Conservation (phyloP, 139 green algal genomes). For the Marvania coccoides region DNA sequence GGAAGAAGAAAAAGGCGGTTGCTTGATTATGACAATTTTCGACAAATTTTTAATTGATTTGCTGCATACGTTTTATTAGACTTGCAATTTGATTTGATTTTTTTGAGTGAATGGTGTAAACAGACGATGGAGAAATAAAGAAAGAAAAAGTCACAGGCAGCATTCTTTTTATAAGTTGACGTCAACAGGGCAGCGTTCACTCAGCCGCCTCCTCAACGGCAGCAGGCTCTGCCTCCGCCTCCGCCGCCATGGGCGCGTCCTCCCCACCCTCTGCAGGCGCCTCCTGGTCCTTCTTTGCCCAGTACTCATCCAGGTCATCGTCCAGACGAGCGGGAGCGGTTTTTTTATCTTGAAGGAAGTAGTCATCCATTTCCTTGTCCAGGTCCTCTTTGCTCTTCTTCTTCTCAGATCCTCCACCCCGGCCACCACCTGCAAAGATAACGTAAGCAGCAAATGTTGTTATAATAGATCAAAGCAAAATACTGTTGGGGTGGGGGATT, state of each 20-base stretch:
- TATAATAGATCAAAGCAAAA: background rate
- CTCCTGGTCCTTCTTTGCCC: background rate
- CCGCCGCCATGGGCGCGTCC: background rate
- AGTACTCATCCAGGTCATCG: constrained; percentile 31
- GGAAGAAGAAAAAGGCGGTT: background rate
- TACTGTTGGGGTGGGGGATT: background rate
- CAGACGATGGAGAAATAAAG: background rate
- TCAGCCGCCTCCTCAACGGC: background rate
- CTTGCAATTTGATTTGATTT: background rate
- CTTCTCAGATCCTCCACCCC: background rate
- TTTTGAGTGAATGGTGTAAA: background rate
- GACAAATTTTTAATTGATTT: constrained; percentile 4
- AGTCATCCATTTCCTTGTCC: constrained; percentile 35
- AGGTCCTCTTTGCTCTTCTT: constrained; percentile 18
- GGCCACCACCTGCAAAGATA: background rate
- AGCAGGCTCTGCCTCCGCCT: background rate
- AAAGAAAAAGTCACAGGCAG: background rate
- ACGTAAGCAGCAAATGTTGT: background rate
- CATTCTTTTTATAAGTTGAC: background rate
- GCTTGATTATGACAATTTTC: background rate
- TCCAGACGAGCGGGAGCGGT: constrained; percentile 8
- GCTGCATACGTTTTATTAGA: background rate
- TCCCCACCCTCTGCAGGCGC: constrained; percentile 3
- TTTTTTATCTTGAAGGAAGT: constrained; percentile 23
- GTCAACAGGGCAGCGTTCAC: background rate